phyloP scores from a whole-genome alignment of 257 asterid species.

The Thymus mandschuricus region DNA sequence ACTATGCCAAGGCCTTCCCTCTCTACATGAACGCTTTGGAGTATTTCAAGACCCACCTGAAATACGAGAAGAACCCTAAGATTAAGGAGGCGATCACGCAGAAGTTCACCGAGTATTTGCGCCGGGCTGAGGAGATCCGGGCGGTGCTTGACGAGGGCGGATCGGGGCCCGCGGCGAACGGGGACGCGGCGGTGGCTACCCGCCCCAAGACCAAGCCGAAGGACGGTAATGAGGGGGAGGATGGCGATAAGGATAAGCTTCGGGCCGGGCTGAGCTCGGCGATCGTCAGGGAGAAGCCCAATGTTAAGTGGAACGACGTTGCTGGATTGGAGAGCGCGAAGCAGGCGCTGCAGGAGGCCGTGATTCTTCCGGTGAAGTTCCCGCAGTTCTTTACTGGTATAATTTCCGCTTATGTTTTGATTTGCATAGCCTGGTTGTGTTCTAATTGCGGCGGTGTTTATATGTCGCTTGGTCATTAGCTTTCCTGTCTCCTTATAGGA shows the following conservation, averaged over 20 bases:
- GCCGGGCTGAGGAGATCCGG: slow-evolving; percentile 98
- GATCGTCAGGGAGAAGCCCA: slow-evolving; percentile 90
- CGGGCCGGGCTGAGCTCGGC: slow-evolving; percentile 92
- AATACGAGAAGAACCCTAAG: slow-evolving; percentile 96
- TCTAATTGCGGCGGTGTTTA: slow-evolving; percentile 10
- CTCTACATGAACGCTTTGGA: slow-evolving; percentile 95
- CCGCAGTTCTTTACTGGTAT: slow-evolving; percentile 98
- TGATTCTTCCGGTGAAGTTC: slow-evolving; percentile 93
- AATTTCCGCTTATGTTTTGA: neutral
- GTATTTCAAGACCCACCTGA: slow-evolving; percentile 91
- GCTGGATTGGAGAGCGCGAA: slow-evolving; percentile 99
- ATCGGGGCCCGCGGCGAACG: slow-evolving; percentile 68
- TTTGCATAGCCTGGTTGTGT: neutral
- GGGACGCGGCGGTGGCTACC: slow-evolving; percentile 91
- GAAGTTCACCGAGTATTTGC: slow-evolving; percentile 90
- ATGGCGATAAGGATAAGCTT: slow-evolving; percentile 86
- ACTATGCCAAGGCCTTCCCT: slow-evolving; percentile 93
- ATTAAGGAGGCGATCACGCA: slow-evolving; percentile 95
- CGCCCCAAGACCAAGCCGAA: slow-evolving; percentile 85
- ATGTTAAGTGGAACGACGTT: slow-evolving; percentile 97
- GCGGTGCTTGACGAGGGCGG: slow-evolving; percentile 93
- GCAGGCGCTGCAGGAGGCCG: slow-evolving; percentile 98
- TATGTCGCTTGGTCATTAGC: slow-evolving; percentile 9
- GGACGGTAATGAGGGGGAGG: slow-evolving; percentile 92
- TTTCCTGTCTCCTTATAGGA: neutral